Evolutionary conservation across 2,329 filamentous ascomycete genomes (phyloP), one percentile per base, ranked within the genome.

Genomic region (Taxawa tesnikishii): DNA sequence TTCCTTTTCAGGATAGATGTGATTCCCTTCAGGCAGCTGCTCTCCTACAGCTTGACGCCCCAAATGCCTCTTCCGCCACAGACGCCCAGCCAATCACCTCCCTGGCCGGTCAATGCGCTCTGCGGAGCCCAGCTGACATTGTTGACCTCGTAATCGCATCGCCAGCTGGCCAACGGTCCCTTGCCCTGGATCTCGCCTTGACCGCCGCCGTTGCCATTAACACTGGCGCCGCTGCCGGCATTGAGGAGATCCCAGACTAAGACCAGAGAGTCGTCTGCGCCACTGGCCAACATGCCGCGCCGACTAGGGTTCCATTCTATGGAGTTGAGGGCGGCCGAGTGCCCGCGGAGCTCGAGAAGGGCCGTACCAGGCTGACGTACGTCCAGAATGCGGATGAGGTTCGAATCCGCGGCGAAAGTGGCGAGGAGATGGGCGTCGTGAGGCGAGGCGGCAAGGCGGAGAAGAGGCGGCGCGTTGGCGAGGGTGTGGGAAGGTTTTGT

Each of bases 291-390:
- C 43, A 87, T 81, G 15, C 90, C 90, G 46, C 90, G 72, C 37
- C 87, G 73, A 34, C 75, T 73, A 0, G 85, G 88, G 6, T 84
- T 93, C 90, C 90, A 98, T 60, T 98, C 90, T 37, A 96, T 81
- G 48, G 82, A 90, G 59, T 93, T 96, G 36, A 98, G 72, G 6
- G 83, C 60, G 4, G 83, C 81, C 14, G 75, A 73, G 51, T 98
- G 88, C 14, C 90, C 90, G 29, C 83, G 83, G 23, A 98, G 75
- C 54, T 98, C 90, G 15, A 98, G 73, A 4, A 98, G 70, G 3
- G 90, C 90, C 57, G 94, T 90, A 5, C 90, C 90, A 0, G 90
- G 90, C 58, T 98, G 90, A 29, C 90, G 79, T 3, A 96, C 88
- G 49, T 98, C 90, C 17, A 98, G 75, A 33, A 98, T 93, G 29